A percentile compares a stretch with the other conserved stretches of the same genome.
Evolutionary conservation across 768 basidiomycete genomes (phyloP).

Genomic region (Hygrophoropsis aurantiaca): DNA sequence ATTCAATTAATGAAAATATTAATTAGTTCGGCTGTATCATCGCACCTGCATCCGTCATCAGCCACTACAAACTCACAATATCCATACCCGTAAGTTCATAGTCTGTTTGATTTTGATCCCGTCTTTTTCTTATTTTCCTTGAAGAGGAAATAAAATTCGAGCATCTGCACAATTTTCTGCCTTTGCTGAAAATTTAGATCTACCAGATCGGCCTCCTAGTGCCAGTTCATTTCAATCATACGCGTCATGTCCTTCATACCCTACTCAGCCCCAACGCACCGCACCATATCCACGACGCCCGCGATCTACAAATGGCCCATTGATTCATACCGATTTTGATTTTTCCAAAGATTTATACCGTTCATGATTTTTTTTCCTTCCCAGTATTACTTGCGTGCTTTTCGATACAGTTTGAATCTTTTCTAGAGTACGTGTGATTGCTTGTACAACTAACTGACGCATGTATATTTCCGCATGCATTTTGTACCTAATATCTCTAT

Average conservation of each 20-base stretch:
- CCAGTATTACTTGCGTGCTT: too few relatives aligned
- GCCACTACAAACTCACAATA: constrained; percentile 9
- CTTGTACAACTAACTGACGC: too few relatives aligned
- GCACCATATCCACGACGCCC: constrained; percentile 1
- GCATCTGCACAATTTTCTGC: constrained; percentile 6
- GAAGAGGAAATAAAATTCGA: constrained; percentile 4
- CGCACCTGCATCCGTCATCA: constrained; percentile 34
- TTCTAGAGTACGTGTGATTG: too few relatives aligned
- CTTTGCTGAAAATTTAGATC: constrained; percentile 1
- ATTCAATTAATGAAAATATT: constrained; percentile 4
- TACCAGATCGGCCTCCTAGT: constrained; percentile 6
- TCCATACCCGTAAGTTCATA: constrained; percentile 19
- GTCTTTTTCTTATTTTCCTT: not conserved
- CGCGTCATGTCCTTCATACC: not conserved
- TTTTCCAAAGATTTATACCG: constrained; percentile 15
- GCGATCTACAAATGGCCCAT: constrained; percentile 12
- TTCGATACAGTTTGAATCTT: too few relatives aligned
- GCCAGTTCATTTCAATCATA: constrained; percentile 1
- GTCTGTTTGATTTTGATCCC: not conserved
- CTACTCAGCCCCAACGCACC: constrained; percentile 4
- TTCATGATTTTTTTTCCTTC: not conserved
- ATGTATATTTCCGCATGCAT: too few relatives aligned
- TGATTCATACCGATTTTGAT: constrained; percentile 23
- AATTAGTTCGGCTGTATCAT: constrained; percentile 53
- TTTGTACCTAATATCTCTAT: too few relatives aligned